These are phyloP conservation scores for Sanguinoderma infundibulare DNA, from an alignment of 1,284 basidiomycete species.

Conservation along the genomic window DNA sequence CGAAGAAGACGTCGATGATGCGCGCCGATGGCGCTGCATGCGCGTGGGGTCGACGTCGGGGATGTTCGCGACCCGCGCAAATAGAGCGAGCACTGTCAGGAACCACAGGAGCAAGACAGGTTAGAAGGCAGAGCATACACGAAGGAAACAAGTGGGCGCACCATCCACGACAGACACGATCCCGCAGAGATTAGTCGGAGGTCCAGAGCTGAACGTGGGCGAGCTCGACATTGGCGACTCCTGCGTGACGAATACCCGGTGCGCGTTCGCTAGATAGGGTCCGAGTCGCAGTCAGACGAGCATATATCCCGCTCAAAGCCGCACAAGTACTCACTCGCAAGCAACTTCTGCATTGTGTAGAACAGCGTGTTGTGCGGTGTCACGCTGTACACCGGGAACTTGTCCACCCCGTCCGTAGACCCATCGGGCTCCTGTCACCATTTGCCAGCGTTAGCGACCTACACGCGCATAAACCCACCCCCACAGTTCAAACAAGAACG, in stretches of 20 bases:
- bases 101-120: constrained; percentile 2
- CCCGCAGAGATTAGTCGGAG: constrained; percentile 59
- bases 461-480: background rate
- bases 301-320: background rate
- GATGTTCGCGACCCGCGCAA: constrained; percentile 72
- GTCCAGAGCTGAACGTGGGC: constrained; percentile 40
- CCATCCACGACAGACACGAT: constrained; percentile 82
- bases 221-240: constrained; percentile 54
- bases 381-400: constrained; percentile 82
- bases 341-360: constrained; percentile 75
- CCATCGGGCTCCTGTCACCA: constrained; percentile 61
- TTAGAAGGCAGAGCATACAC: background rate
- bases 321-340: constrained; percentile 64
- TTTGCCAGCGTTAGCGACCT: background rate
- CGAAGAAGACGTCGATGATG: constrained; percentile 66
- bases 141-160: constrained; percentile 39
- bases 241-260: constrained; percentile 75
- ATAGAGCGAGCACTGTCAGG: constrained; percentile 66
- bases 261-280: constrained; percentile 62
- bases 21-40: constrained; percentile 75
- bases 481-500: background rate
- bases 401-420: constrained; percentile 71
- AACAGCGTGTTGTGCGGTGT: constrained; percentile 61
- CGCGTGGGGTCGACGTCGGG: constrained; percentile 71
- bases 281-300: background rate